These are phyloP conservation scores for Parsonsia alboflavescens DNA, from an alignment of 257 asterid species.

Conservation along the genomic window DNA sequence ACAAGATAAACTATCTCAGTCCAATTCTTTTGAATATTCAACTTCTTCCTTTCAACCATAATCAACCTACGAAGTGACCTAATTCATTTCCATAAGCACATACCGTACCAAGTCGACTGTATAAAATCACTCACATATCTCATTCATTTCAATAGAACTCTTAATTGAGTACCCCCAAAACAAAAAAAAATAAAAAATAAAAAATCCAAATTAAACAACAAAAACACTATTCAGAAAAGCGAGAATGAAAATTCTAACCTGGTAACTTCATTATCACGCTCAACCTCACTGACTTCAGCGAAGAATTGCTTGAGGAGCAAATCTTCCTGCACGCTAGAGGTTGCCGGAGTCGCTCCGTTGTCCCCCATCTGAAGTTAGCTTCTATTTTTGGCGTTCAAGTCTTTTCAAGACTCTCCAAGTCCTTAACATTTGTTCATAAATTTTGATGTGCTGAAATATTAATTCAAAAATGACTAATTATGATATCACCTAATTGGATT, in stretches of 20 bases:
- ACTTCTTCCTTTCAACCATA: not conserved
- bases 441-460: not conserved
- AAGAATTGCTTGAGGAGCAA: conserved; percentile 78
- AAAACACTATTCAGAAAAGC: not conserved
- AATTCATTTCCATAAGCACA: not conserved
- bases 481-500: not conserved
- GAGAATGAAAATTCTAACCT: conserved; percentile 36
- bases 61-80: not conserved
- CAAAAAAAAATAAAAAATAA: no score
- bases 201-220: not conserved
- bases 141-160: not conserved
- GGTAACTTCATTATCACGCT: conserved; percentile 89
- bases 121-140: not conserved
- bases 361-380: conserved; percentile 53
- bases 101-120: not conserved
- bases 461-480: not conserved
- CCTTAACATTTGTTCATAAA: not conserved
- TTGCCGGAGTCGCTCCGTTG: conserved; percentile 33
- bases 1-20: not conserved
- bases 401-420: not conserved
- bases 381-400: not conserved
- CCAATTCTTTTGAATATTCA: not conserved
- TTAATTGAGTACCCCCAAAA: not conserved
- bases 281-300: conserved; percentile 97
- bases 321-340: conserved; percentile 48